Evolutionary conservation across 768 basidiomycete genomes (phyloP).

Genomic region (Russula brevipes): DNA sequence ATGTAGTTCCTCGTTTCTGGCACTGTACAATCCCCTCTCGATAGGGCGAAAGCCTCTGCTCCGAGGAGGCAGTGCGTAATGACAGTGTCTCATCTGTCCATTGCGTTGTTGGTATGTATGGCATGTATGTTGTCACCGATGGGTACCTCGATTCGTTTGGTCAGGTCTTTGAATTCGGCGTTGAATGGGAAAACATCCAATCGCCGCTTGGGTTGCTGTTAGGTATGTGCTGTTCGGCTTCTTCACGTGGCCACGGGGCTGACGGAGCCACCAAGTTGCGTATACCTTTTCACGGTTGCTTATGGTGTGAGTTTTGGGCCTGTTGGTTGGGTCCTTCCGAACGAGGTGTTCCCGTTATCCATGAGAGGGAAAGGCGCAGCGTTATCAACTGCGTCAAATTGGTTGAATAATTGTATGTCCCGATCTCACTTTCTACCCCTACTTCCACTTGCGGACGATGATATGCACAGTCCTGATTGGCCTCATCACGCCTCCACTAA

Average conservation of each 20-base stretch:
- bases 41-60: constrained; percentile 62
- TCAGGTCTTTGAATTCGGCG: constrained; percentile 46
- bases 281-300: constrained; percentile 71
- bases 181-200: constrained; percentile 52
- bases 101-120: constrained; percentile 53
- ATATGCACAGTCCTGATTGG: constrained; percentile 60
- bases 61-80: constrained; percentile 61
- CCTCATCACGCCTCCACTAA: constrained; percentile 60
- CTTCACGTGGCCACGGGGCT: neutral
- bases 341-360: constrained; percentile 76
- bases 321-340: constrained; percentile 78
- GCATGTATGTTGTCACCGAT: neutral
- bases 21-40: neutral
- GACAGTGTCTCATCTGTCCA: constrained; percentile 57
- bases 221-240: constrained; percentile 38
- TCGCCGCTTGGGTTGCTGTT: constrained; percentile 67
- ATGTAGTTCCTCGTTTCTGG: neutral
- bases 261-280: constrained; percentile 32
- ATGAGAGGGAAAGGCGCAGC: constrained; percentile 79
- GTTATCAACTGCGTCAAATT: constrained; percentile 79
- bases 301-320: constrained; percentile 78
- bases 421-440: neutral
- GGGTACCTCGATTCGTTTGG: neutral
- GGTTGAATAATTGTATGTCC: constrained; percentile 67
- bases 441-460: neutral